Evolutionary conservation across 352 stramenopile species (phyloP).

Genomic region (Plasmopara muralis): DNA sequence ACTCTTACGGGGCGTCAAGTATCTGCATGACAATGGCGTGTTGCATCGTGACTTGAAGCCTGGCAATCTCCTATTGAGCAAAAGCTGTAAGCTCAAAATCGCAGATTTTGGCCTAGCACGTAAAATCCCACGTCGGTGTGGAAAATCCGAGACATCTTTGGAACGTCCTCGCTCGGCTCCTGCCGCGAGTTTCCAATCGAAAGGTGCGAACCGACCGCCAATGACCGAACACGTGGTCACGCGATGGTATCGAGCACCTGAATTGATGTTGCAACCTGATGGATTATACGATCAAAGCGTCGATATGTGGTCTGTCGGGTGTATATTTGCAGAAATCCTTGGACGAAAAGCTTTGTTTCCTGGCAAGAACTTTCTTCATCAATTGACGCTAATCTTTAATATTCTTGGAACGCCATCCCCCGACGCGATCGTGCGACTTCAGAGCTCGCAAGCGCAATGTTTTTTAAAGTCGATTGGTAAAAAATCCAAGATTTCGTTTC

Average conservation of each 20-base stretch:
- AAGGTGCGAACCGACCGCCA: conserved; percentile 25
- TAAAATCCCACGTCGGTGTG: conserved; percentile 33
- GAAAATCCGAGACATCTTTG: background rate
- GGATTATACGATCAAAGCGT: conserved; percentile 82
- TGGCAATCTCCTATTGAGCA: conserved; percentile 73
- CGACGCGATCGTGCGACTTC: conserved; percentile 43
- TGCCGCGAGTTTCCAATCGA: conserved; percentile 16
- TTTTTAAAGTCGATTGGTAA: conserved; percentile 62
- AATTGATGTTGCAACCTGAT: conserved; percentile 88
- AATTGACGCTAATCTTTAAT: conserved; percentile 74
- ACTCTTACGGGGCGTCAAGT: conserved; percentile 79
- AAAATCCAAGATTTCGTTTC: conserved; percentile 48
- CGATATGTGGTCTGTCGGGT: conserved; percentile 89
- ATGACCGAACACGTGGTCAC: conserved; percentile 87
- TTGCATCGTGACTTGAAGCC: conserved; percentile 81
- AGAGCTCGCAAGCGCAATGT: conserved; percentile 63
- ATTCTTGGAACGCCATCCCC: conserved; percentile 53
- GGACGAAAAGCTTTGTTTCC: conserved; percentile 68
- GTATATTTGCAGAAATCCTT: conserved; percentile 78
- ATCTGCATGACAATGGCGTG: conserved; percentile 69
- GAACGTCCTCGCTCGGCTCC: conserved; percentile 49
- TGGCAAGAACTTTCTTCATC: conserved; percentile 76
- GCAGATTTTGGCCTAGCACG: conserved; percentile 70
- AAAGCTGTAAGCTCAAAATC: conserved; percentile 76
- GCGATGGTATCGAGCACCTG: conserved; percentile 86